Evolutionary conservation across 2,329 filamentous ascomycete species (phyloP), one percentile per base, ranked within the genome.

Genomic region (Aureobasidium sp.): DNA sequence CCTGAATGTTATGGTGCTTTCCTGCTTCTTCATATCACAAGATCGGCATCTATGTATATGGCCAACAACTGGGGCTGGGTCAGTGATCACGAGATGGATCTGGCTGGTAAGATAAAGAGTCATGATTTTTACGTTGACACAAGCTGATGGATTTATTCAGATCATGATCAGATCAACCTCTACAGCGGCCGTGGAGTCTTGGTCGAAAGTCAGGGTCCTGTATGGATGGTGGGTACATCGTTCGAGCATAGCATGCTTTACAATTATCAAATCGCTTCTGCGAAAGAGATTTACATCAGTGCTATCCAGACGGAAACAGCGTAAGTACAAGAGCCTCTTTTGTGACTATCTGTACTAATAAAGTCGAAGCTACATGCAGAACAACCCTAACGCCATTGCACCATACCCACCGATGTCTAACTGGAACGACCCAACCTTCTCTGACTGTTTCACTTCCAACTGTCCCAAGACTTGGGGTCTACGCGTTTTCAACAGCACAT

Each of bases 51-150:
- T 2, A 80, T 86, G 42, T 95, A 95, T 74, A 78, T 95, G 60
- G 90, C 95, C 75, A 95, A 96, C 75, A 86, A 82, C 53, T 96
- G 92, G 92, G 85, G 89, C 72, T 96, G 92, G 92, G 87, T 90
- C 31, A 84, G 92, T 0, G 92, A 96, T 71, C 93, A 96, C 76
- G 89, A 95, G 70, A 86, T 96, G 25, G 92, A 96, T 71, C 80
- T 84, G 11, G 71, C 80, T 84, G 13, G 54, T 57, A 47, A 29
- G 54, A 46, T n/a, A 5, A n/a, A 27, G 8, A 1, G 15, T 27
- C 8, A 13, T 1, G 3, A 1, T 3, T 10, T 27, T 2, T 6
- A 10, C 1, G n/a, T 7, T 27, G 13, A 7, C n/a, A 45, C 2
- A 9, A 2, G 17, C 54, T 46, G 15, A 46, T n/a, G 2, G 1